These are phyloP conservation scores for Penicillium sp. DNA, from an alignment of 2,329 filamentous ascomycete genomes.

Conservation along the genomic window DNA sequence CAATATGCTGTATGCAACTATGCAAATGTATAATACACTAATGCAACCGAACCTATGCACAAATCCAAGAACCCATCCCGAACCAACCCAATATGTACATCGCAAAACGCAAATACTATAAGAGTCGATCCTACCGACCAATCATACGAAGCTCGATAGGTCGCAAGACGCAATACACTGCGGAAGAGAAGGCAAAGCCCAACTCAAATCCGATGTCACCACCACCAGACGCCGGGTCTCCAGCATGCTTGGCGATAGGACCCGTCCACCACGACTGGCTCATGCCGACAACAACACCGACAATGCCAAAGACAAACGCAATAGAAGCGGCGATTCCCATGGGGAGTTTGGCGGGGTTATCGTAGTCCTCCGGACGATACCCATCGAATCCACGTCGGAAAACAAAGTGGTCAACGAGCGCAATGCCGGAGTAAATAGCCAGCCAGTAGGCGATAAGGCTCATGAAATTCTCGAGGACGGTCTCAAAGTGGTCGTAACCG, in stretches of 20 bases:
- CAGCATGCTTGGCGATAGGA: slow-evolving; percentile 61
- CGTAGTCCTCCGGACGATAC: slow-evolving; percentile 60
- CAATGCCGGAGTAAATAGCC: slow-evolving; percentile 67
- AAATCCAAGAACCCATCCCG: background rate
- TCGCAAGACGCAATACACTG: slow-evolving; percentile 53
- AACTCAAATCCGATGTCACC: slow-evolving; percentile 65
- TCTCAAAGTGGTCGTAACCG: slow-evolving; percentile 63
- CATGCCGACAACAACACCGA: slow-evolving; percentile 68
- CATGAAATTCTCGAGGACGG: slow-evolving; percentile 69
- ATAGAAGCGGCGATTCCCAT: slow-evolving; percentile 60
- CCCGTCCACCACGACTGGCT: slow-evolving; percentile 67
- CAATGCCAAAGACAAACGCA: slow-evolving; percentile 63
- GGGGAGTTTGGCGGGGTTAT: slow-evolving; percentile 57
- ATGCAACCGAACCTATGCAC: background rate
- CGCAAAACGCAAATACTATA: background rate
- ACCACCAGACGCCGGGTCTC: slow-evolving; percentile 45
- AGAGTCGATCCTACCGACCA: slow-evolving; percentile 32
- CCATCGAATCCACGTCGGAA: slow-evolving; percentile 61
- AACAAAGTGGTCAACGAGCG: slow-evolving; percentile 64
- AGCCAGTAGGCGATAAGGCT: slow-evolving; percentile 68
- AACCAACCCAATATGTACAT: slow-evolving; percentile 13
- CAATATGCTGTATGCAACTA: background rate
- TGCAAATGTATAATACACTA: background rate
- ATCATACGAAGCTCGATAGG: slow-evolving; percentile 48
- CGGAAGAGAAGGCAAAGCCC: slow-evolving; percentile 58